Evolutionary conservation across 2,329 filamentous ascomycete species (phyloP).

Genomic region (Phialemonium atrogriseum): DNA sequence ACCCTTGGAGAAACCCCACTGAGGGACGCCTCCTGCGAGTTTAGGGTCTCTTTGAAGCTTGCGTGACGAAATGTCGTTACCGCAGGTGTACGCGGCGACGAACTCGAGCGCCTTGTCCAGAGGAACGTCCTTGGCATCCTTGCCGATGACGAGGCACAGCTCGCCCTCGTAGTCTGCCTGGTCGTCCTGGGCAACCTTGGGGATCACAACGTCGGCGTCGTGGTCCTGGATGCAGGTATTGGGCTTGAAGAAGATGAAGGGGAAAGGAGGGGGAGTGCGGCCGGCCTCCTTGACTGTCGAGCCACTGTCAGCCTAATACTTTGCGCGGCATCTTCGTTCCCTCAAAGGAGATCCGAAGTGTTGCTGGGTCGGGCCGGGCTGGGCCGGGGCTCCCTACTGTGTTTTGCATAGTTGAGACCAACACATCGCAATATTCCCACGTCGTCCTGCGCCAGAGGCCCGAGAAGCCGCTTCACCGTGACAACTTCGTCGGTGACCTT

Average conservation of each 20-base stretch:
- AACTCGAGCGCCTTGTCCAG: constrained; percentile 30
- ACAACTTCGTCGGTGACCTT: constrained; percentile 44
- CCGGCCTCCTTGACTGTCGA: constrained; percentile 44
- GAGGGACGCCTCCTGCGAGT: constrained; percentile 41
- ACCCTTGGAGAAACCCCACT: constrained; percentile 49
- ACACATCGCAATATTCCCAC: constrained; percentile 50
- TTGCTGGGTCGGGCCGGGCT: no score
- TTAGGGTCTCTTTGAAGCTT: constrained; percentile 37
- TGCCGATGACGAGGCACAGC: constrained; percentile 1
- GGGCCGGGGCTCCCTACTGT: no score
- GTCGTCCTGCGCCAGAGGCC: constrained; percentile 39
- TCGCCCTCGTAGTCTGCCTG: constrained; percentile 42
- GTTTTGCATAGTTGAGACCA: constrained; percentile 52
- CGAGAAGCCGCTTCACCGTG: constrained; percentile 43
- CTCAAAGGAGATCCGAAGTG: no score
- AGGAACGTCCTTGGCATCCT: constrained; percentile 5
- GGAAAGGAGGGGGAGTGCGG: constrained; percentile 38
- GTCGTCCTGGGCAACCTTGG: constrained; percentile 37
- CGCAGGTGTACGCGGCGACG: constrained; percentile 43
- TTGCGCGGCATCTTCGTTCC: no score
- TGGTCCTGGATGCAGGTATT: constrained; percentile 28
- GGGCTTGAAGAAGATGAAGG: constrained; percentile 43
- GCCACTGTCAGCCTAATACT: no score
- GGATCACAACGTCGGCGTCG: constrained; percentile 31
- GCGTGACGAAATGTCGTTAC: constrained; percentile 47